These are phyloP conservation scores for Ambrosia artemisiifolia DNA, from an alignment of 129 eudicot species.

Conservation along the genomic window DNA sequence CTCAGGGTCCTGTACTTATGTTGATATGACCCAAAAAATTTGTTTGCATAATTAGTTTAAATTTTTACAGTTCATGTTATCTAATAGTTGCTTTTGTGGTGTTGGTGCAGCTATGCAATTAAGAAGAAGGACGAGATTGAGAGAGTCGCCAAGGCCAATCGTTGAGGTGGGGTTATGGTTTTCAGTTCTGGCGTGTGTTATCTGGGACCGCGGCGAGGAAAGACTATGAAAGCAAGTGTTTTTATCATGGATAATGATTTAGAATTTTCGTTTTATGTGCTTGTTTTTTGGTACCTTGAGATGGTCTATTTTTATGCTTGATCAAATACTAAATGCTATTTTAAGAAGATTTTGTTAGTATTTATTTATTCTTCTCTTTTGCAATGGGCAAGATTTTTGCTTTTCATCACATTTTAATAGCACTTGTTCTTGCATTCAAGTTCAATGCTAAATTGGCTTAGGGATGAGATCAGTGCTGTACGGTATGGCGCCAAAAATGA, in stretches of 20 bases:
- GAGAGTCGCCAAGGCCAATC: conserved; percentile 76
- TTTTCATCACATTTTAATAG: neutral
- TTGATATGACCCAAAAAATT: too few species aligned
- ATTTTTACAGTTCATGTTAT: neutral
- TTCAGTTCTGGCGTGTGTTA: neutral
- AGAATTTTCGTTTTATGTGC: neutral
- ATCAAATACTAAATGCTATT: neutral
- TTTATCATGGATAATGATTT: conserved; percentile 12
- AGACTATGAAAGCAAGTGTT: conserved; percentile 5
- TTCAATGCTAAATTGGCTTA: too few species aligned
- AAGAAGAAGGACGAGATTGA: conserved; percentile 76
- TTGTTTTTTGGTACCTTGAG: conserved; percentile 4
- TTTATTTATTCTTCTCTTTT: neutral
- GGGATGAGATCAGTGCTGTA: too few species aligned
- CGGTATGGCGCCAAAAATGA: too few species aligned
- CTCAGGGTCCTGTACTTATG: too few species aligned
- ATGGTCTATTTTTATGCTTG: neutral
- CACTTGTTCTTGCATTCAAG: neutral
- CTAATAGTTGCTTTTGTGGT: neutral
- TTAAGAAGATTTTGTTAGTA: neutral
- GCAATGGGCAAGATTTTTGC: neutral
- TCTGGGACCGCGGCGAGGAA: neutral
- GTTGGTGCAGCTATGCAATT: conserved; percentile 28
- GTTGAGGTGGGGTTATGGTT: conserved; percentile 22
- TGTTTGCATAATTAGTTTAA: too few species aligned